A percentile compares a stretch with the other conserved stretches of the same genome.
Evolutionary conservation across 306 rosid genomes (phyloP).

Genomic region (Begonia peltatifolia): DNA sequence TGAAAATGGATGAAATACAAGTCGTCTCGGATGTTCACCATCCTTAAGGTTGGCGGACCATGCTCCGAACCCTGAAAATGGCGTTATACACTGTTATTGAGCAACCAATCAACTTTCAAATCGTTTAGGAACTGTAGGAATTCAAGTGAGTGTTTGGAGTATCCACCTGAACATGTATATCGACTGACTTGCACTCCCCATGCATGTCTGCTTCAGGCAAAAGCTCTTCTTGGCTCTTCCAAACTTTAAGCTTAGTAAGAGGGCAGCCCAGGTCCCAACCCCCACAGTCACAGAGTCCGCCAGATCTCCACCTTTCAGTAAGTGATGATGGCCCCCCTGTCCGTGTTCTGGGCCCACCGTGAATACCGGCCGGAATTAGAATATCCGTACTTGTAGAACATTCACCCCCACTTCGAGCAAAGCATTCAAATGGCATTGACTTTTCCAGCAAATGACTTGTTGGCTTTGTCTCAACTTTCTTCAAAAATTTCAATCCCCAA

Average conservation of each 20-base stretch:
- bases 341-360: conserved; percentile 75
- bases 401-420: conserved; percentile 24
- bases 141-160: not conserved
- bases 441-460: conserved; percentile 7
- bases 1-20: conserved; percentile 64
- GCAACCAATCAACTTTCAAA: no score
- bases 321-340: conserved; percentile 74
- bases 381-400: conserved; percentile 58
- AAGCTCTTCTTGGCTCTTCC: conserved; percentile 23
- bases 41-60: conserved; percentile 52
- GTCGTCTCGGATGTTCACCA: conserved; percentile 62
- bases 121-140: no score
- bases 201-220: conserved; percentile 23
- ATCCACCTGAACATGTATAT: conserved; percentile 46
- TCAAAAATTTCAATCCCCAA: conserved; percentile 92
- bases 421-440: conserved; percentile 23
- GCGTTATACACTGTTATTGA: no score
- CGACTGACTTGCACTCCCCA: conserved; percentile 56
- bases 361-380: conserved; percentile 80
- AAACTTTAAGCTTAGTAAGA: conserved; percentile 50
- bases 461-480: conserved; percentile 40
- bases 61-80: conserved; percentile 31
- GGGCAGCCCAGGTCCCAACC: conserved; percentile 99
- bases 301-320: conserved; percentile 81
- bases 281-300: conserved; percentile 86